These are phyloP conservation scores for Myriangium duriaei DNA, from an alignment of 2,329 filamentous ascomycete genomes.

Conservation along the genomic window DNA sequence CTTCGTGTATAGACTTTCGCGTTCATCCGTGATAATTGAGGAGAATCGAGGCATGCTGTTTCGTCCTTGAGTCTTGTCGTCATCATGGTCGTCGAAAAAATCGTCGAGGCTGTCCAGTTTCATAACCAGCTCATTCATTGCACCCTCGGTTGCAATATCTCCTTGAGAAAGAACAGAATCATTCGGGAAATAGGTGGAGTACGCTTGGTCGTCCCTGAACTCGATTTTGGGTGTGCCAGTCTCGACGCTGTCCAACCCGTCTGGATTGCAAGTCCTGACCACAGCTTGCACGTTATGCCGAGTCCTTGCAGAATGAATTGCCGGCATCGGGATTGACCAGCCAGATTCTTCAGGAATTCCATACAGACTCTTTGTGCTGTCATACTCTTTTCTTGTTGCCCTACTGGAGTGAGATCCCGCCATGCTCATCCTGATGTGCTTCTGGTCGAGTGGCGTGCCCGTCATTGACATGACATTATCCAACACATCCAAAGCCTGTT, in stretches of 20 bases:
- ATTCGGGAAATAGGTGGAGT: constrained; percentile 60
- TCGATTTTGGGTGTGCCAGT: constrained; percentile 74
- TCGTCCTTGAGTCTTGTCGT: constrained; percentile 4
- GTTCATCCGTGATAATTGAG: constrained; percentile 39
- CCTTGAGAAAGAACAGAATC: constrained; percentile 89
- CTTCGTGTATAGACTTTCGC: constrained; percentile 79
- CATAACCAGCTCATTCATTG: constrained; percentile 69
- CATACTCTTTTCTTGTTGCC: constrained; percentile 83
- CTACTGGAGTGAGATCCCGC: constrained; percentile 69
- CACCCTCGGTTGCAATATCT: constrained; percentile 49
- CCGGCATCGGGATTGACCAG: constrained; percentile 91
- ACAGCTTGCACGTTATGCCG: constrained; percentile 88
- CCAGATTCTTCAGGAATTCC: constrained; percentile 92
- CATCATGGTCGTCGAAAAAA: constrained; percentile 38
- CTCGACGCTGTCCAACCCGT: constrained; percentile 35
- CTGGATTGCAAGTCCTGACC: constrained; percentile 74
- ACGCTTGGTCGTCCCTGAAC: constrained; percentile 79
- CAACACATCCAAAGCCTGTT: constrained; percentile 79
- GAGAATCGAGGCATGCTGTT: constrained; percentile 13
- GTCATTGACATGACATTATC: constrained; percentile 95
- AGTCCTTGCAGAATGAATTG: constrained; percentile 75
- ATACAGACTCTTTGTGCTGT: constrained; percentile 85
- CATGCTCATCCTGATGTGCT: constrained; percentile 97
- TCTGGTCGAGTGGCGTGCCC: constrained; percentile 73
- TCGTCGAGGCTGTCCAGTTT: constrained; percentile 43